phyloP scores from a whole-genome alignment of 2,329 filamentous ascomycete species.

The Neonectria hederae region DNA sequence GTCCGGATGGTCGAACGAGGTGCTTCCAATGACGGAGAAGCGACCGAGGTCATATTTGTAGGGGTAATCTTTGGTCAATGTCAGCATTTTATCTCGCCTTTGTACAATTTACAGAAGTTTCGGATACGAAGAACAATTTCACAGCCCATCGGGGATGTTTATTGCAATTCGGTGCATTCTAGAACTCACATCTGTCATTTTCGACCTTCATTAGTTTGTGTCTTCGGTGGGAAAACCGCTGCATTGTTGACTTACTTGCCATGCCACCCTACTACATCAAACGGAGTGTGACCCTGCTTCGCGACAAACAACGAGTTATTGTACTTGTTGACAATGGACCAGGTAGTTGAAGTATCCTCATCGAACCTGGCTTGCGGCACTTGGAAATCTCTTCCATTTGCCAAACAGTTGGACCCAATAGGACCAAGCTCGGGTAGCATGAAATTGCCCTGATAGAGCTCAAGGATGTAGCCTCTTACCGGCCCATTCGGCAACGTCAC shows the following conservation, averaged over 20 bases:
- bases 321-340: conserved; percentile 70
- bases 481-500: conserved; percentile 69
- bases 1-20: conserved; percentile 75
- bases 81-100: conserved; percentile 3
- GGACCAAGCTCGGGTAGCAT: conserved; percentile 75
- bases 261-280: conserved; percentile 84
- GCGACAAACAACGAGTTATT: conserved; percentile 68
- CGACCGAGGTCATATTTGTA: conserved; percentile 85
- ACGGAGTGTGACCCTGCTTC: conserved; percentile 74
- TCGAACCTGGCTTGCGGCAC: conserved; percentile 74
- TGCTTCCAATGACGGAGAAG: conserved; percentile 78
- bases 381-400: conserved; percentile 80
- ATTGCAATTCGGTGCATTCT: no score
- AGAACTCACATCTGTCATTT: conserved; percentile 26
- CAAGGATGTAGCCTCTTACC: conserved; percentile 77
- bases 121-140: not conserved
- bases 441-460: conserved; percentile 78
- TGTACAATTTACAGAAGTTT: not conserved
- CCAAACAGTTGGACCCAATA: conserved; percentile 77
- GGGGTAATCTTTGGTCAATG: conserved; percentile 51
- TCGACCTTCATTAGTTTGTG: not conserved
- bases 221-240: not conserved
- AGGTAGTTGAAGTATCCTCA: conserved; percentile 61
- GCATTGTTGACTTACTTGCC: conserved; percentile 70
- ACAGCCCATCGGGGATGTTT: no score